phyloP scores from a whole-genome alignment of 176 grass and related monocot genomes.

The Aechmea fasciata region DNA sequence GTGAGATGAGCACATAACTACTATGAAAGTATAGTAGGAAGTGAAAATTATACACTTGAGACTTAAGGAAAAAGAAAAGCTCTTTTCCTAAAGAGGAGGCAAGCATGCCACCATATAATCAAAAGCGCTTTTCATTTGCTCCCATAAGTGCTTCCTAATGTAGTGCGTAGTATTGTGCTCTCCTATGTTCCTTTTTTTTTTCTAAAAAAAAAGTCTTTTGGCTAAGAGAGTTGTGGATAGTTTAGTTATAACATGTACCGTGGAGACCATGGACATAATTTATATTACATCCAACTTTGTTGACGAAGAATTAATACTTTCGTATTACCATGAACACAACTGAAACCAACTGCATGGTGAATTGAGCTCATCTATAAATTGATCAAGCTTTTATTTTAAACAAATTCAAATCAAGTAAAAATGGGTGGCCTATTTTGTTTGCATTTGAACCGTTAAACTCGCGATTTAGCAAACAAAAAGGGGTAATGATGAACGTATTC shows the following conservation, averaged over 20 bases:
- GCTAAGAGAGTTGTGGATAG: not conserved
- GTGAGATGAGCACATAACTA: not conserved
- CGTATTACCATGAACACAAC: no score
- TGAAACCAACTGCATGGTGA: no score
- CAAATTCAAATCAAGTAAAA: no score
- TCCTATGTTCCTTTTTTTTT: not conserved
- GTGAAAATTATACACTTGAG: not conserved
- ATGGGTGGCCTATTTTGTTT: no score
- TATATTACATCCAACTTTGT: not conserved
- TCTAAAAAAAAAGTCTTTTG: not conserved
- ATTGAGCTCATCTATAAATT: no score
- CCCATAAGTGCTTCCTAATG: not conserved
- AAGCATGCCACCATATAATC: slow-evolving; percentile 3
- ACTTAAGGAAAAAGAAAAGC: not conserved
- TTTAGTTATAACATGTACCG: not conserved
- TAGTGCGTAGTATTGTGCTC: not conserved
- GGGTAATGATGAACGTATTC: no score
- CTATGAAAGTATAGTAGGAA: not conserved
- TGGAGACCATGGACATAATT: not conserved
- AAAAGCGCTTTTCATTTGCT: slow-evolving; percentile 3
- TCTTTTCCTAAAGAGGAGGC: slow-evolving; percentile 4
- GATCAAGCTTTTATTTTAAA: no score
- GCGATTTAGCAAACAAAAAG: no score
- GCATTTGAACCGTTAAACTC: no score
- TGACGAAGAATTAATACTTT: no score